These are phyloP conservation scores for Ophiostoma sp. DNA, from an alignment of 2,329 filamentous ascomycete species.

Conservation along the genomic window DNA sequence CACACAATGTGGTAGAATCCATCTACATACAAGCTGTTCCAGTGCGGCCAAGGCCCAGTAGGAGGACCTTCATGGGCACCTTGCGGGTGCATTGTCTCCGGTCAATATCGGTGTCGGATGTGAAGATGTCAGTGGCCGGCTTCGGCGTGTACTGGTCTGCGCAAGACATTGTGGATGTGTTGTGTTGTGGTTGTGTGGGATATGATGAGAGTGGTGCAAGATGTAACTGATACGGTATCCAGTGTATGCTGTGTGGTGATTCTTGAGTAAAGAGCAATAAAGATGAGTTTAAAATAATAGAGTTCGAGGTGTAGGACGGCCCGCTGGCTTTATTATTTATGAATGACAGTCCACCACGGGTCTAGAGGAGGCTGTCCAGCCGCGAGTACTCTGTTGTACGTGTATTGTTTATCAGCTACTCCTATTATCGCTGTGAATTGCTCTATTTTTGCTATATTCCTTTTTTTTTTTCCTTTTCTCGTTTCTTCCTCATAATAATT, in stretches of 20 bases:
- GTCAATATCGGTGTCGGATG: constrained; percentile 63
- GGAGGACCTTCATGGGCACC: constrained; percentile 67
- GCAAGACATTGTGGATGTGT: constrained; percentile 17
- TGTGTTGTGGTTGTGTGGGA: background rate
- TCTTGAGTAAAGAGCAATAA: background rate
- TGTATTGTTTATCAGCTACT: background rate
- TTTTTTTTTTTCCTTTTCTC: background rate
- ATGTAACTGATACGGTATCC: background rate
- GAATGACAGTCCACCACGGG: background rate
- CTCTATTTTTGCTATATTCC: background rate
- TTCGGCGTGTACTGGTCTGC: constrained; percentile 29
- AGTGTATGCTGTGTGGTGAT: background rate
- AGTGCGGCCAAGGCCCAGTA: constrained; percentile 63
- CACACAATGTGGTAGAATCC: background rate
- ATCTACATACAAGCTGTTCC: constrained; percentile 53
- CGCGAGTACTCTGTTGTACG: background rate
- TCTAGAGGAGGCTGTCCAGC: background rate
- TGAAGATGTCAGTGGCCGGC: constrained; percentile 57
- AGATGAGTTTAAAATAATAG: background rate
- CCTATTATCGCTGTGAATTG: background rate
- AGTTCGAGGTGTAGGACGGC: background rate
- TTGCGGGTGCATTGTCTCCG: constrained; percentile 58
- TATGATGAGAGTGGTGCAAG: background rate
- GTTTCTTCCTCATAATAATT: background rate
- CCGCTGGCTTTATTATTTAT: background rate